These are phyloP conservation scores for Cryptococcus depauperatus DNA, from an alignment of 1,284 basidiomycete species.

Conservation along the genomic window DNA sequence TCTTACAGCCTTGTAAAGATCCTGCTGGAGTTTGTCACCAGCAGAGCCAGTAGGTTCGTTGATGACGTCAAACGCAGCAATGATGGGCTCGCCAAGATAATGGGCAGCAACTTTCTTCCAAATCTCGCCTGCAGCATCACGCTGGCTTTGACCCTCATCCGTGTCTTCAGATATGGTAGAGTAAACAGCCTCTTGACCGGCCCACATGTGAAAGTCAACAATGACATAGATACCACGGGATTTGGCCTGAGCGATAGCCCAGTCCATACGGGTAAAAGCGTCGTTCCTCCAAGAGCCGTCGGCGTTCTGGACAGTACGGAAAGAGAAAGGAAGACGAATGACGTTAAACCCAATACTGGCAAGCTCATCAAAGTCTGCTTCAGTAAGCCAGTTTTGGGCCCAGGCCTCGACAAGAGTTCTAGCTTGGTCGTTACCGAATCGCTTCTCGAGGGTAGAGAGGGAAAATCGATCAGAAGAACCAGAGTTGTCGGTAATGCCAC, in stretches of 20 bases:
- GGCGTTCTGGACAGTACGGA: slow-evolving; percentile 23
- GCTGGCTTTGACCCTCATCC: slow-evolving; percentile 18
- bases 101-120: slow-evolving; percentile 30
- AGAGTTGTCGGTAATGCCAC: slow-evolving; percentile 32
- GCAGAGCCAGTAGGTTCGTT: slow-evolving; percentile 35
- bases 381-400: slow-evolving; percentile 31
- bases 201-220: slow-evolving; percentile 35
- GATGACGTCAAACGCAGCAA: slow-evolving; percentile 31
- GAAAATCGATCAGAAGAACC: slow-evolving; percentile 29
- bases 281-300: slow-evolving; percentile 25
- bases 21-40: slow-evolving; percentile 29
- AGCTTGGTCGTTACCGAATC: slow-evolving; percentile 28
- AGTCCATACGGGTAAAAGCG: slow-evolving; percentile 28
- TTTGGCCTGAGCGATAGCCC: slow-evolving; percentile 33
- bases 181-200: slow-evolving; percentile 26
- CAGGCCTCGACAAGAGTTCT: slow-evolving; percentile 25
- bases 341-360: slow-evolving; percentile 29
- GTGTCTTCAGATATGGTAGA: slow-evolving; percentile 32
- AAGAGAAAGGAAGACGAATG: slow-evolving; percentile 31
- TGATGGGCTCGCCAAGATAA: slow-evolving; percentile 25
- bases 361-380: slow-evolving; percentile 29
- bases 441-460: slow-evolving; percentile 22
- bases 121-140: slow-evolving; percentile 20
- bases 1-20: slow-evolving; percentile 32
- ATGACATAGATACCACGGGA: slow-evolving; percentile 27